Evolutionary conservation across 2,329 filamentous ascomycete species (phyloP), one percentile per base, ranked within the genome.

Genomic region (Talaromyces sp.): DNA sequence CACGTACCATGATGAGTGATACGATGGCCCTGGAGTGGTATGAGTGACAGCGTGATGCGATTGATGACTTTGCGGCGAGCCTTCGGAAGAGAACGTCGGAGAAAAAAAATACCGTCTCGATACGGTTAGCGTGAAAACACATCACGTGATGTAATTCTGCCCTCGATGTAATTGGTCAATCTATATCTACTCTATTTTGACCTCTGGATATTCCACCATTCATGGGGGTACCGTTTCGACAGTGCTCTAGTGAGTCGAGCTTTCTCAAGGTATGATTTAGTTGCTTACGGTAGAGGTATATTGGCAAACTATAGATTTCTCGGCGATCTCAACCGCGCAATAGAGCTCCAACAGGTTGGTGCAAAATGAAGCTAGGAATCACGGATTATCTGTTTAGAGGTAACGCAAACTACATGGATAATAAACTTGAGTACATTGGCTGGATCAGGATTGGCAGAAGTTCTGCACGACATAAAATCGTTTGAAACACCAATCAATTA

Each of bases 1-100:
- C 14, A 62, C 44, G 3, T 59, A 63, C 61, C 61, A 63, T 58
- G 56, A 59, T 63, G 55, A 33, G 37, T 57, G 18, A 23, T 57
- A 31, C 33, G 28, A 25, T 31, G 50, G 48, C 59, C 39, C 59
- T 35, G 18, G 33, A 35, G 33, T 12, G 16, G 28, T 48, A 33
- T 48, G 23, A 35, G 23, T 33, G 37, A 57, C 54, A 57, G 23
- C 35, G 33, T 31, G 54, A 57, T 57, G 37, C 37, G 48, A 18
- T 44, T 21, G 25, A 55, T 35, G 37, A 54, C 28, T 61, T 54
- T 61, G 46, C 50, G n/a, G 50, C 50, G 31, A 35, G 28, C 37
- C n/a, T 54, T 60, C 59, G 48, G 59, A 44, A 61, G 50, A 61
- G 59, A 55, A 54, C 14, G n/a, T 55, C 59, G 59, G 48, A 40